Conservation (phyloP, 2,329 filamentous ascomycete species). For the Botryotinia convoluta region DNA sequence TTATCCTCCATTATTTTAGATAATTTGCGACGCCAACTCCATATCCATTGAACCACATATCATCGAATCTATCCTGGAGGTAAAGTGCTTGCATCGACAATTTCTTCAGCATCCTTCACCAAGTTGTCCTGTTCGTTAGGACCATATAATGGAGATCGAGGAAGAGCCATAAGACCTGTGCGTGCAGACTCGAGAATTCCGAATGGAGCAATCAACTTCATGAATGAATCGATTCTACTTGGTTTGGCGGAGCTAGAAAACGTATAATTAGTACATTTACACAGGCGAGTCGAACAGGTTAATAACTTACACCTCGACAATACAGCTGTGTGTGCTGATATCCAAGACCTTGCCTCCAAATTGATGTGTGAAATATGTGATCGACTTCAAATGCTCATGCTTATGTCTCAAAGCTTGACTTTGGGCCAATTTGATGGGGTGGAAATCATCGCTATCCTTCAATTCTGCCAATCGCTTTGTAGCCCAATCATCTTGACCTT, state of each 20-base stretch:
- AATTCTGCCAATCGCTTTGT: conserved; percentile 35
- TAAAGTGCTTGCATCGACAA: conserved; percentile 90
- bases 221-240: conserved; percentile 90
- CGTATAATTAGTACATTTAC: conserved; percentile 22
- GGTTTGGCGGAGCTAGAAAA: conserved; percentile 72
- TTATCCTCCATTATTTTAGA: conserved; percentile 23
- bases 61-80: conserved; percentile 70
- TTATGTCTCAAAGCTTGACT: conserved; percentile 93
- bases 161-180: conserved; percentile 94
- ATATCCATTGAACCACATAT: conserved; percentile 25
- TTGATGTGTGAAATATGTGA: conserved; percentile 95
- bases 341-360: conserved; percentile 97
- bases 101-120: conserved; percentile 84
- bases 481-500: conserved; percentile 43
- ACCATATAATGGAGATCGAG: conserved; percentile 82
- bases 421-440: conserved; percentile 80
- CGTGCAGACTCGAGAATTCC: conserved; percentile 94
- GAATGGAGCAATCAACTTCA: conserved; percentile 92
- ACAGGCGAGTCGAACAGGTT: not conserved
- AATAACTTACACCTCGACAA: conserved; percentile 82
- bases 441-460: conserved; percentile 61
- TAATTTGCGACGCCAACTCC: conserved; percentile 29
- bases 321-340: conserved; percentile 97
- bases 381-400: conserved; percentile 93
- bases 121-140: conserved; percentile 62